Evolutionary conservation across 164 flowering plant genomes (phyloP), one percentile per base, ranked within the genome.

Genomic region (Stephania japonica): DNA sequence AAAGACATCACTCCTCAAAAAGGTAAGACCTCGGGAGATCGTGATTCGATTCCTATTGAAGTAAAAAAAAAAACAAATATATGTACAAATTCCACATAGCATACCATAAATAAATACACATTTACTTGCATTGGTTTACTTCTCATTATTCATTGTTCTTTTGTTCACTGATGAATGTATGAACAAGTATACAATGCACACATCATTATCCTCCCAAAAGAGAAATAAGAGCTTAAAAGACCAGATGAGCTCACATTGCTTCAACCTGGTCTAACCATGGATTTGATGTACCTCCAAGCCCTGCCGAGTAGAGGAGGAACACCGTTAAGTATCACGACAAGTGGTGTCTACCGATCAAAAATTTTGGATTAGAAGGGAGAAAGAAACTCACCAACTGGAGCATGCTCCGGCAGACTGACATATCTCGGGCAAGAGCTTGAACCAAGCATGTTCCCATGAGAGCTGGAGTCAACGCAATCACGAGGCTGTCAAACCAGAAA

Each of bases 381-480:
- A 24, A 69, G 21, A 25, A 69, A 69, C 71, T 69, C 25, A 69
- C 71, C 38, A 14, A 44, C 26, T 47, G 71, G 61, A 59, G 7
- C 14, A 49, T 69, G 25, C 42, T 69, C 79, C 38, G 93, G 93
- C 75, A 89, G 77, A 79, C 88, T 85, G 73, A 89, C 81, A 75
- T 89, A 89, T 11, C 77, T 70, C 6, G 91, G 93, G 64, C 91
- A 88, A 21, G 87, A 82, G 65, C 76, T 80, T n/a, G 86, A 82
- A 42, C 68, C 70, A 72, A 69, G 21, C 61, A 72, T 4, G 70
- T 47, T 69, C 66, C 68, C 73, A 72, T 72, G 67, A 65, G 21
- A 71, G 67, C 49, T 72, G 27, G 42, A 70, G 27, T 80, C 41
- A 1, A 61, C 78, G 78, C 97, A 91, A 63, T 91, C 90, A 14